Base-by-base conservation (phyloP, 495 filamentous ascomycete species). In the Geopyxis carbonaria region DNA sequence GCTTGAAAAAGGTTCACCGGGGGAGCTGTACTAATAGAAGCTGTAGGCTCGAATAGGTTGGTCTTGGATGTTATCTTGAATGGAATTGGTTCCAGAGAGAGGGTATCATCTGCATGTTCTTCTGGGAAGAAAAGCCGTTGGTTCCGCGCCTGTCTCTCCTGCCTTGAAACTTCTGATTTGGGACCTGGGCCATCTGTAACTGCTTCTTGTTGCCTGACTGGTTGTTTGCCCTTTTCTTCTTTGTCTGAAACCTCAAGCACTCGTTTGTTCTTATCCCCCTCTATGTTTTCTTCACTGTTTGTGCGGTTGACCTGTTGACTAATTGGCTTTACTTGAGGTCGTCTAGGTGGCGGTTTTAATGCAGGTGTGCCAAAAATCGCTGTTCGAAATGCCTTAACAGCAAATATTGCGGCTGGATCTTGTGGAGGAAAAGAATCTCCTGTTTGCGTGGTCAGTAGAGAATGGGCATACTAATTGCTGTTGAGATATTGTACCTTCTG, bases 391-490 rank as follows among this genome's bases (percentile, higher is more conserved):
- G 89, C 91, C 50, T 86, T 84, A 41, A 89, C 72, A 9, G 86
- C 87, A 62, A 97, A 95, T 1, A 93, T 71, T 16, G 86, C 84
- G 19, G 84, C 91, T 8, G 89, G 91, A 4, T 89, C 95, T 45
- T 93, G 82, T 43, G 87, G 89, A 5, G 69, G 66, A 31, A n/a
- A 93, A 45, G 66, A 66, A 43, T 58, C 52, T 60, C 34, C 10
- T 36, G 15, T 40, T 32, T 19, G 31, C 50, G 50, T 55, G 45
- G 36, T 28, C 32, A 13, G 13, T 31, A 33, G 16, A 43, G 18
- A 18, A 42, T 18, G 20, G 29, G 37, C 13, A 22, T 42, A 22
- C 27, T 19, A 22, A 39, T 18, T 33, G 20, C 27, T n/a, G n/a
- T n/a, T n/a, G n/a, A n/a, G n/a, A n/a, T n/a, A n/a, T n/a, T n/a